These are phyloP conservation scores for Rosa hybrid DNA, from an alignment of 331 rosid genomes.

Conservation along the genomic window DNA sequence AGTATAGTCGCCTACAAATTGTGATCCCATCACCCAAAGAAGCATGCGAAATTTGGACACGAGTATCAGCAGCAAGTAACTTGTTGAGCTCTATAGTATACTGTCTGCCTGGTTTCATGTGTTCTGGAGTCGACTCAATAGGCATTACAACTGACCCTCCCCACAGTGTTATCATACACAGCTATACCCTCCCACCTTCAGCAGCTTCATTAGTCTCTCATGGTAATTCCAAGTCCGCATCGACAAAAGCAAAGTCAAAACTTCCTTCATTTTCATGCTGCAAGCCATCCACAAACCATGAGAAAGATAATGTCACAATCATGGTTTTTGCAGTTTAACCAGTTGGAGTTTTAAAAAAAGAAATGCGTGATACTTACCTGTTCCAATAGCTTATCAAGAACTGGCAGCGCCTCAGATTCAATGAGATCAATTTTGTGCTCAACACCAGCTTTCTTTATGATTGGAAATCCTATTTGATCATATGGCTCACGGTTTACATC, in stretches of 20 bases:
- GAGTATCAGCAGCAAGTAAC: conserved; percentile 26
- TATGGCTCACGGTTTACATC: conserved; percentile 12
- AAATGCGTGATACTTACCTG: not conserved
- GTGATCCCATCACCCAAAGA: conserved; percentile 36
- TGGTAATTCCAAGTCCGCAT: conserved; percentile 69
- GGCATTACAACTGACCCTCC: conserved; percentile 34
- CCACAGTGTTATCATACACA: conserved; percentile 54
- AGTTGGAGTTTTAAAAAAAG: not conserved
- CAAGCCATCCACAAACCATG: not conserved
- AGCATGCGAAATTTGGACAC: conserved; percentile 27
- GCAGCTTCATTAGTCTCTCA: conserved; percentile 52
- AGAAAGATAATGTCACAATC: not conserved
- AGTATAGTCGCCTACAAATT: conserved; percentile 30
- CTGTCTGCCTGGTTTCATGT: not conserved
- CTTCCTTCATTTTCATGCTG: conserved; percentile 30
- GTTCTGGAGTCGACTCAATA: conserved; percentile 14
- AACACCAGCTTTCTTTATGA: conserved; percentile 56
- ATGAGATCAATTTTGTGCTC: conserved; percentile 57
- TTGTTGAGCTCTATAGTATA: conserved; percentile 24
- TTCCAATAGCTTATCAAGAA: conserved; percentile 35
- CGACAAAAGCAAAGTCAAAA: conserved; percentile 60
- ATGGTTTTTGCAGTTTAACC: not conserved
- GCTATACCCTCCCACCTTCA: conserved; percentile 60
- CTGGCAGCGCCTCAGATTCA: conserved; percentile 44
- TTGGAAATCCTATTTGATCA: conserved; percentile 52